Base-by-base conservation (phyloP, 768 basidiomycete species). In the Kwoniella sp. region DNA sequence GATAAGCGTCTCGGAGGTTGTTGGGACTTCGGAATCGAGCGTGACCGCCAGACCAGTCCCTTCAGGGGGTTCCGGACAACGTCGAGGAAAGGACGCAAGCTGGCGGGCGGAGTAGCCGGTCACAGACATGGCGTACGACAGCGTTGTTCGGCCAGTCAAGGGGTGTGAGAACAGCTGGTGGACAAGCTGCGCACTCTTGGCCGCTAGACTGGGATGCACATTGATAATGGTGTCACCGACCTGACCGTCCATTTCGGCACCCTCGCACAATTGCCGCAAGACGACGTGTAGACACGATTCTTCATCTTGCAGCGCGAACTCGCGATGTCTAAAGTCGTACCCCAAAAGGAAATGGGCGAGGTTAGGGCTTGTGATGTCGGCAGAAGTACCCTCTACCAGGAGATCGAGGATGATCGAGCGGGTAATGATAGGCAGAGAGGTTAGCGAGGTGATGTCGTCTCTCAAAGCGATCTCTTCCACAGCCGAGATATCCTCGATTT, bases 91-190 rank as follows among this genome's bases (percentile, higher is more conserved):
- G 20, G 51, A 50, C 77, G 20, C 84, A n/a, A 93, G 80, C 66
- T 95, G 91, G 2, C 87, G 81, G 3, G 83, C 82, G 65, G 91
- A 90, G 76, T 91, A 96, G 65, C 91, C 84, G 71, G 93, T 87
- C 8, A 85, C 79, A 2, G 87, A 88, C 29, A 88, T 84, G 28
- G 95, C 79, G 67, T 93, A 95, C 0, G 89, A 83, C 75, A 87
- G 84, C 4, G 83, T 84, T 49, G 84, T 83, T 29, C 84, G 83
- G 0, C 87, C 87, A 0, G 91, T 93, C 33, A 82, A 79, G 8
- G 85, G 81, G 64, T 96, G 89, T n/a, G 84, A 80, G 75, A 88
- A 93, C 0, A 98, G 80, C 53, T 93, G 87, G 68, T 87, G 80
- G 17, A 96, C 76, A 42, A 95, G 79, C 29, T 81, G 82, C 66